phyloP scores from a whole-genome alignment of 2,329 filamentous ascomycete species.

The Stachybotrys echinatus region DNA sequence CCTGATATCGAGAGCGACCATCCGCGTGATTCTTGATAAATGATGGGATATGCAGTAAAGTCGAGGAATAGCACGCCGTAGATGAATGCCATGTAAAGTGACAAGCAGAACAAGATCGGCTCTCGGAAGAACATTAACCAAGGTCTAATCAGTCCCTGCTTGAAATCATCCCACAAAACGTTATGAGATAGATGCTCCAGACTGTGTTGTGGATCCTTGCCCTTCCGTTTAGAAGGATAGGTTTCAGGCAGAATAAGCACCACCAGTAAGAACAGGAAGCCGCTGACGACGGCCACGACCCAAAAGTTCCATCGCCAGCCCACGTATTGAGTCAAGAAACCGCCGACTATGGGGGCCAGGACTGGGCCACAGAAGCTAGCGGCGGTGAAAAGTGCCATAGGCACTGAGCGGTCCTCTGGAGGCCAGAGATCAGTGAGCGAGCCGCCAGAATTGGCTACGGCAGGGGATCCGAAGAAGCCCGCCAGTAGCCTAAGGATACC shows the following conservation, averaged over 20 bases:
- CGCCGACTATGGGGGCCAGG: constrained; percentile 55
- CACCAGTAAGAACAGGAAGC: constrained; percentile 50
- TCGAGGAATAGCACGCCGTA: constrained; percentile 51
- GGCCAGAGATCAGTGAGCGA: constrained; percentile 60
- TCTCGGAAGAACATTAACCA: constrained; percentile 62
- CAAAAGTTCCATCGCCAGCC: constrained; percentile 64
- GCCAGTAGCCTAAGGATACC: constrained; percentile 66
- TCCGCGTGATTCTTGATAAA: constrained; percentile 53
- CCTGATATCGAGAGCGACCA: constrained; percentile 55
- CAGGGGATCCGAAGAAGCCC: constrained; percentile 56
- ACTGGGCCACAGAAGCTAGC: constrained; percentile 60
- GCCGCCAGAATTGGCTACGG: constrained; percentile 58
- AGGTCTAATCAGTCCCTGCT: constrained; percentile 53
- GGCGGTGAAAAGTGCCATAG: constrained; percentile 54
- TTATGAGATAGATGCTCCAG: constrained; percentile 33
- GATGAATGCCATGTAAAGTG: constrained; percentile 58
- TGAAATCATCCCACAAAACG: constrained; percentile 45
- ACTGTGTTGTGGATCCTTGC: constrained; percentile 47
- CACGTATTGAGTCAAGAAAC: constrained; percentile 53
- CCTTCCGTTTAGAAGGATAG: constrained; percentile 48
- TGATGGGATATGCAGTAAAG: constrained; percentile 53
- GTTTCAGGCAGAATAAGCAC: constrained; percentile 52
- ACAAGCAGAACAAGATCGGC: constrained; percentile 60
- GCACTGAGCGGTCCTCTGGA: constrained; percentile 48
- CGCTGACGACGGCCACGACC: constrained; percentile 56